These are phyloP conservation scores for Globisporangium cylindrosporum DNA, from an alignment of 352 stramenopile species.

Conservation along the genomic window DNA sequence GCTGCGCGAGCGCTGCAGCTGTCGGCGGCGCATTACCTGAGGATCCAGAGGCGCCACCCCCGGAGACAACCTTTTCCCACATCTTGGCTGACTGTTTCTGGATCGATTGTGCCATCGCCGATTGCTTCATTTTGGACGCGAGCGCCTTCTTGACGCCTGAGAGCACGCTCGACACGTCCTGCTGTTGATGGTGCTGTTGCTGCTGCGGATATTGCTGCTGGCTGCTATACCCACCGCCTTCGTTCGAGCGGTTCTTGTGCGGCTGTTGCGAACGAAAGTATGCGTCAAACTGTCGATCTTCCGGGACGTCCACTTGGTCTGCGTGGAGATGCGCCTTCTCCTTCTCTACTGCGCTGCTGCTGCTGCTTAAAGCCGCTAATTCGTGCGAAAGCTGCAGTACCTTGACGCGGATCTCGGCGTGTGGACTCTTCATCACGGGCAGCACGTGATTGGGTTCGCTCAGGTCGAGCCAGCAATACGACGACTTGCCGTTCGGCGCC, in stretches of 20 bases:
- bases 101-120: constrained; percentile 55
- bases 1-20: constrained; percentile 51
- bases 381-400: constrained; percentile 61
- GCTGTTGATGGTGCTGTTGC: constrained; percentile 17
- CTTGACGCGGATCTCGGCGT: constrained; percentile 62
- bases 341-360: background rate
- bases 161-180: constrained; percentile 61
- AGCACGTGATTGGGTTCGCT: constrained; percentile 44
- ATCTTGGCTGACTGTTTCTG: constrained; percentile 74
- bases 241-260: background rate
- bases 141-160: constrained; percentile 78
- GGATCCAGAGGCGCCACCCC: constrained; percentile 16
- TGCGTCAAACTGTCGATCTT: constrained; percentile 60
- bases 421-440: constrained; percentile 25
- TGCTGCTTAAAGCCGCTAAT: constrained; percentile 12
- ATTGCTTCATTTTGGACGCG: constrained; percentile 81
- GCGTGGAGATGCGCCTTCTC: background rate
- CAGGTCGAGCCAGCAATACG: constrained; percentile 82
- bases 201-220: constrained; percentile 15
- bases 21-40: constrained; percentile 46
- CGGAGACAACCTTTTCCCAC: constrained; percentile 65
- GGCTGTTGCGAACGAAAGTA: constrained; percentile 57
- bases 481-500: constrained; percentile 17
- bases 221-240: background rate
- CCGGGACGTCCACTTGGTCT: constrained; percentile 54